Base-by-base conservation (phyloP, 2,329 filamentous ascomycete species). In the Fusarium sp. region DNA sequence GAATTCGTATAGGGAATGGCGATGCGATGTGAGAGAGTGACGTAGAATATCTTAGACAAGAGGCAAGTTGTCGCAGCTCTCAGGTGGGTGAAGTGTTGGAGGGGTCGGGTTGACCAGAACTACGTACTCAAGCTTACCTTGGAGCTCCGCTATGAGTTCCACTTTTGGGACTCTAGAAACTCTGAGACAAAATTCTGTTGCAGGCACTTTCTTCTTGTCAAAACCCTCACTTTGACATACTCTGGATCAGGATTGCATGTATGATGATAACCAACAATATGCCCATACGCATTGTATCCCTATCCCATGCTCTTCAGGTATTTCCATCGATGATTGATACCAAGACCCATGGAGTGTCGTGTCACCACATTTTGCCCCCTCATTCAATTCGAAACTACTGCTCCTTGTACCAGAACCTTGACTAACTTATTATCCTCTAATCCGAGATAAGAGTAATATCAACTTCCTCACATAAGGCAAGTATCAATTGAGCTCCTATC, bases 21-120 rank as follows among this genome's bases (percentile, higher is more conserved):
- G 30, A 43, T 45, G 25, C 38, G 20, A 40, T 34, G 27, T 38
- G 55, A 52, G 56, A 50, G 43, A 72, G 69, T 72, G 69, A 72
- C 62, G 69, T 68, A 63, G 49, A 70, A 62, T 72, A 73, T 32
- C 43, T 53, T 44, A n/a, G 53, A 55, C 44, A 60, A 59, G 52
- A 67, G 44, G 58, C 55, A 59, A 60, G 44, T 56, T 56, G 45
- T 70, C 49, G 59, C 57, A 66, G 55, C 59, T 69, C 59, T 69
- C 20, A 51, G 46, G 53, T 51, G 40, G 59, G 25, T 15, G 56
- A 64, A 53, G 20, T 71, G 69, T 56, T 72, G 52, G 70, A 70
- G 70, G 70, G 70, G 68, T 66, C 59, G 62, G 29, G 61, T 64
- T 72, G 70, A 18, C 51, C 30, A 49, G 34, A 52, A 42, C 25